Evolutionary conservation across 2,329 filamentous ascomycete genomes (phyloP), one percentile per base, ranked within the genome.

Genomic region (Xylariaceae sp.): DNA sequence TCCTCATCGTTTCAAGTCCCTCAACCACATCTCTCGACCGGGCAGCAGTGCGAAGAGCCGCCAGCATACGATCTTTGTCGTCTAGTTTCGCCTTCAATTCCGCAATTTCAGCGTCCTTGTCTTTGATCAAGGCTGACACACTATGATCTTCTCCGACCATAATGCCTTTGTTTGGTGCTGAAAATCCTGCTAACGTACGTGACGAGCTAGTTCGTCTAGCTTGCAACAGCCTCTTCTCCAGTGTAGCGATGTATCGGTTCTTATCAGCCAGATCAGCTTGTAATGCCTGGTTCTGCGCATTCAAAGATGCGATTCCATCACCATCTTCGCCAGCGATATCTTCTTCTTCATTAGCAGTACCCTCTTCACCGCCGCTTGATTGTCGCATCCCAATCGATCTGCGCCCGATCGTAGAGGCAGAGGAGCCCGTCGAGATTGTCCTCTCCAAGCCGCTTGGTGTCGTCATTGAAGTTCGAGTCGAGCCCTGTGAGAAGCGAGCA

Each of bases 201-300:
- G 90, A 92, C 47, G 95, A 90, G 69, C 91, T 96, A 1, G 90
- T 90, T 42, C 92, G 80, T 38, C 94, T 81, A 35, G 94, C 94
- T 64, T 99, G 94, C 32, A 97, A 75, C 1, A 99, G 75, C 22
- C 94, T 83, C 69, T 95, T 95, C 72, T 99, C 94, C 11, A 99
- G 72, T 0, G 94, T 97, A 27, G 87, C 81, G 59, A 97, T 97
- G 68, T 99, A 99, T 31, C 94, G 87, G 61, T 94, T 97, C 74
- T 96, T 96, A 71, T 99, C 94, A n/a, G 81, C 82, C 42, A 99
- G 79, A 67, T 99, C 94, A n/a, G 90, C 83, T 67, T 96, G 94
- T 42, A 99, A 73, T n/a, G 95, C 88, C 44, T 85, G 83, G 59
- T 96, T 90, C 65, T 96, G 94, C n/a, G 89, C 82, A 39, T 85